Evolutionary conservation across 352 stramenopile genomes (phyloP), one percentile per base, ranked within the genome.

Genomic region (Pythium phragmitis): DNA sequence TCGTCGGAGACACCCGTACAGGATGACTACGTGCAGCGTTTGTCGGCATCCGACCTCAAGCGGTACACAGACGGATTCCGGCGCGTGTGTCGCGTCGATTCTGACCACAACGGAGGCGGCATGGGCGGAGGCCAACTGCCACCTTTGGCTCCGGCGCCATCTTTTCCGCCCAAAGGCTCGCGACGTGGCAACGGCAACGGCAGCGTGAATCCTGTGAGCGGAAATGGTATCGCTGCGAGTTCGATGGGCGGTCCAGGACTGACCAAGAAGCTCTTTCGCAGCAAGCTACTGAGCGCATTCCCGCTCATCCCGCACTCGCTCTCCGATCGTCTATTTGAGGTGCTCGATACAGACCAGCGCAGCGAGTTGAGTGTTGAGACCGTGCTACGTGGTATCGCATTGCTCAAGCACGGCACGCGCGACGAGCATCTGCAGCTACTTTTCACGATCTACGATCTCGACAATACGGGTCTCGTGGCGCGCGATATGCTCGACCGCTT

Each of bases 371-470:
- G 72, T 21, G 73, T 87, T 2, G 71, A 72, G 17, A 85, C 87
- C 21, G 68, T 96, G 21, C 63, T 96, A 4, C 79, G 74, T 17
- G 87, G 83, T 16, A 69, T 96, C 28, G 81, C 85, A 28, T 80
- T 85, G 67, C 80, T 92, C 28, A 91, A 93, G 63, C 72, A 91
- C 43, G 82, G 84, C 16, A 85, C 81, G 43, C 76, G 75, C 23
- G 82, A 92, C 17, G 86, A 92, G 56, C 84, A 89, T 34, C 69
- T 87, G 57, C 81, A 88, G 42, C 64, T 96, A 52, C 72, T 96
- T 12, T 96, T 94, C 57, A 81, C 77, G 36, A 87, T 96, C 59
- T 96, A 96, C 73, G 87, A 96, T 60, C 62, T 92, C n/a, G 80
- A 93, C 53, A 62, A 57, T 13, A 75, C 72, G 4, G 80, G 82